These are phyloP conservation scores for Magnusiomyces paraingens DNA, from an alignment of 1,139 yeast species.

Conservation along the genomic window DNA sequence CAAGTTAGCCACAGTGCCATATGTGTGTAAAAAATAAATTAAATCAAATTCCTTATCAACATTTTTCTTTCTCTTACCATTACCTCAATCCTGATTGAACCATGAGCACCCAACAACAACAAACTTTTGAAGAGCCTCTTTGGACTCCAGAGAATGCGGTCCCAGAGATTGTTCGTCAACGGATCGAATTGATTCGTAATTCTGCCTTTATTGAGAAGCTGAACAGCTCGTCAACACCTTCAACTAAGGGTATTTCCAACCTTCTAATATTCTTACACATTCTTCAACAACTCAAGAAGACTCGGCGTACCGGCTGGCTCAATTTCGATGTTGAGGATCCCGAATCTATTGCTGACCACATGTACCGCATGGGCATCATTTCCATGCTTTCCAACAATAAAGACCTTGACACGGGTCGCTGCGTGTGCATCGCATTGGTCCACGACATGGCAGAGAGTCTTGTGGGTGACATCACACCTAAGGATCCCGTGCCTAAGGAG, in stretches of 20 bases:
- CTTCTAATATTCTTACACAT: slow-evolving; percentile 56
- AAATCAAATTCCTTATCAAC: no score
- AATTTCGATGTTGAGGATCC: slow-evolving; percentile 59
- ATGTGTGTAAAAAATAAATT: no score
- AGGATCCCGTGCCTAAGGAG: slow-evolving; percentile 57
- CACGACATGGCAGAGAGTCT: slow-evolving; percentile 93
- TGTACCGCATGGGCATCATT: slow-evolving; percentile 91
- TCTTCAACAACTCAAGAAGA: slow-evolving; percentile 66
- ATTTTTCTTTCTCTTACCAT: no score
- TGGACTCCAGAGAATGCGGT: slow-evolving; percentile 16
- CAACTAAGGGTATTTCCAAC: slow-evolving; percentile 22
- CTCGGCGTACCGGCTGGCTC: slow-evolving; percentile 91
- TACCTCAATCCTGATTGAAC: no score
- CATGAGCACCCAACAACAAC: no score
- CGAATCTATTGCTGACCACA: slow-evolving; percentile 88
- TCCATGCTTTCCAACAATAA: slow-evolving; percentile 63
- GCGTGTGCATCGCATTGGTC: slow-evolving; percentile 80
- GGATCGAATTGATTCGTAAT: slow-evolving; percentile 9
- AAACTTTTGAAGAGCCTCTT: not conserved
- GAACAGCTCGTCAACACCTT: slow-evolving; percentile 26
- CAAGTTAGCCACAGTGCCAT: no score
- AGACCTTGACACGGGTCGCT: slow-evolving; percentile 42
- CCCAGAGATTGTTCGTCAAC: slow-evolving; percentile 10
- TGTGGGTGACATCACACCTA: slow-evolving; percentile 94
- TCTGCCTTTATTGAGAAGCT: slow-evolving; percentile 9